Conservation (phyloP, 2,329 filamentous ascomycete species). For the Calonectria multiphialidica region DNA sequence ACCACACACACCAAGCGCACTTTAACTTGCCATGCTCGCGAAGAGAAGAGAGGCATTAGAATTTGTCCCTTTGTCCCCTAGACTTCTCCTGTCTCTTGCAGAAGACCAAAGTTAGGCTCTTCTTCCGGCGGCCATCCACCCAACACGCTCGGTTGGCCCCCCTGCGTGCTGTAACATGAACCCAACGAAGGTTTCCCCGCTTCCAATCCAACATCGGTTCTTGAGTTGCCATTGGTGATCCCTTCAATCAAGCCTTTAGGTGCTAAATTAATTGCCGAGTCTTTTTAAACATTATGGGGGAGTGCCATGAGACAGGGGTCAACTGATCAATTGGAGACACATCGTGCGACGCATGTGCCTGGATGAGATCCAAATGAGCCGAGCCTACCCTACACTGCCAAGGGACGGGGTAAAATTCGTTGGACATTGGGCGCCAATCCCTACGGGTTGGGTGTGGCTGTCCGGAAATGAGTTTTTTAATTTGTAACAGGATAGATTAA, state of each 20-base stretch:
- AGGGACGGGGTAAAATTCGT: not conserved
- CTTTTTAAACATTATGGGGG: not conserved
- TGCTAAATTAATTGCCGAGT: not conserved
- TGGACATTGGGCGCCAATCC: not conserved
- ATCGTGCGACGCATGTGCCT: not conserved
- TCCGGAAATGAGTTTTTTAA: not conserved
- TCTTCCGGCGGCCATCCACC: not conserved
- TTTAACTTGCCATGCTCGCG: not conserved
- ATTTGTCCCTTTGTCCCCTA: not conserved
- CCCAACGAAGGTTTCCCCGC: not conserved
- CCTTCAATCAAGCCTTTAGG: conserved; percentile 3
- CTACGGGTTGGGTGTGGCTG: not conserved
- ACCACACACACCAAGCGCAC: not conserved
- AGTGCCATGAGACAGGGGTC: not conserved
- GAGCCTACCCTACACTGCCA: not conserved
- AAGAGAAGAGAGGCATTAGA: not conserved
- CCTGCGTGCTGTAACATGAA: not conserved
- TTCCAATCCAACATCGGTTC: not conserved
- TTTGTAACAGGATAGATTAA: not conserved
- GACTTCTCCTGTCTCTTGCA: conserved; percentile 1
- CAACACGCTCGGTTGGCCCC: not conserved
- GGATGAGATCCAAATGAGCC: not conserved
- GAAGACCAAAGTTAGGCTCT: not conserved
- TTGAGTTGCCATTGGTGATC: not conserved
- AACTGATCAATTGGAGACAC: not conserved